A percentile compares a stretch with the other conserved stretches of the same genome.
phyloP scores from a whole-genome alignment of 2,329 filamentous ascomycete genomes.

The Fusarium tuaranense region DNA sequence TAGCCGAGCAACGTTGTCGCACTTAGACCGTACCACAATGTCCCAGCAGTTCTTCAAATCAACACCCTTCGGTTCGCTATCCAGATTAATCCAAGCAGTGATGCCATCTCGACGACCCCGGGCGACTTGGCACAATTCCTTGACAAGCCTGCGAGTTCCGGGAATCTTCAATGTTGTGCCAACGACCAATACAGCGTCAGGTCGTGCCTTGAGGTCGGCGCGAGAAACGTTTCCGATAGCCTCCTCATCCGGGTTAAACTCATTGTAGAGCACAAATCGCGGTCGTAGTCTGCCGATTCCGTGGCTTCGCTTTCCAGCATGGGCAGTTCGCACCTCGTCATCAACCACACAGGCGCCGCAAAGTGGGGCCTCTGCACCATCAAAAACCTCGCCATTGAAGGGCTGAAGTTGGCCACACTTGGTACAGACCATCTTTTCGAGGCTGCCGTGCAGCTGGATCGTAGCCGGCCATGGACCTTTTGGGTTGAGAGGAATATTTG shows the following conservation, averaged over 20 bases:
- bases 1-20: slow-evolving; percentile 85
- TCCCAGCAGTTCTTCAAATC: slow-evolving; percentile 97
- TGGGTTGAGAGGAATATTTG: slow-evolving; percentile 80
- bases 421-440: slow-evolving; percentile 96
- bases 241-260: slow-evolving; percentile 95
- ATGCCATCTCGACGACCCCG: slow-evolving; percentile 84
- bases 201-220: slow-evolving; percentile 85
- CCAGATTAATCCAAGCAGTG: slow-evolving; percentile 94
- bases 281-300: slow-evolving; percentile 91
- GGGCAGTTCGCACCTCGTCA: slow-evolving; percentile 79
- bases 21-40: slow-evolving; percentile 85
- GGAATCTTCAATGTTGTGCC: slow-evolving; percentile 97
- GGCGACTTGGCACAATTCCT: slow-evolving; percentile 91
- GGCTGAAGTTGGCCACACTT: slow-evolving; percentile 85
- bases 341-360: slow-evolving; percentile 80
- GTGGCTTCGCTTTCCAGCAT: slow-evolving; percentile 89
- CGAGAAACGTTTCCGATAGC: slow-evolving; percentile 93
- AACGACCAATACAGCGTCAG: slow-evolving; percentile 93
- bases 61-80: slow-evolving; percentile 82
- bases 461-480: slow-evolving; percentile 95
- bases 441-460: slow-evolving; percentile 91
- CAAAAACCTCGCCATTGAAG: slow-evolving; percentile 84
- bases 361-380: slow-evolving; percentile 84
- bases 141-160: slow-evolving; percentile 88
- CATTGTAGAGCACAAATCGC: slow-evolving; percentile 96